Base-by-base conservation (phyloP, 2,329 filamentous ascomycete genomes). In the Diaporthe ampelina region DNA sequence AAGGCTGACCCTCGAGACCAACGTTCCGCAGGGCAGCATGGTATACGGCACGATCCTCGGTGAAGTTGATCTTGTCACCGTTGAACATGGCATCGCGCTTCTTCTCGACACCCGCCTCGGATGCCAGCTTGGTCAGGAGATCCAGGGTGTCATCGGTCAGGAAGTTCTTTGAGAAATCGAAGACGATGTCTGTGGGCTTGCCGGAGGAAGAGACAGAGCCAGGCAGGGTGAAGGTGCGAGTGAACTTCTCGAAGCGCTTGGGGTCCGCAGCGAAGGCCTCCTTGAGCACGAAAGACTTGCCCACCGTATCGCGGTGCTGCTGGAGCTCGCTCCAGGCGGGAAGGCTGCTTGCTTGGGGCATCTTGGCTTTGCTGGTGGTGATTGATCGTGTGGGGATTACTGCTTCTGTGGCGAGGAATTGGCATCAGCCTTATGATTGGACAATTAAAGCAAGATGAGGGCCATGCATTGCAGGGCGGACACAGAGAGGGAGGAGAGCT, bases 141-240 rank as follows among this genome's bases (percentile, higher is more conserved):
- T 93, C 89, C 69, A 98, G 88, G 6, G 96, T 98, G 86, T 98
- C 95, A 79, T 98, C 94, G 76, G 94, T 97, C 80, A 98, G 85
- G 85, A 99, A 95, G 91, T 99, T 99, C 92, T 99, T 99, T 88
- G 94, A 97, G 87, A 98, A 99, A 86, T 99, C 97, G 85, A 98
- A 99, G 77, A 99, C 91, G 81, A 97, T 97, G 78, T 98, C 95
- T 79, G 91, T 92, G 81, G 89, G 90, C 76, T 78, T 77, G 70
- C 78, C 74, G 70, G 77, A 78, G 76, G 81, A 81, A 81, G 97
- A 94, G 78, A 94, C 92, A 70, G 90, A 84, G 85, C 94, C 95
- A 40, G 92, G 88, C 85, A 97, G 95, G 79, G 90, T 87, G 85
- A 98, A 98, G 81, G 91, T 94, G 83, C 92, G 94, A 83, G 92